These are phyloP conservation scores for Nicotiana tabacum DNA, from an alignment of 257 asterid species.

Conservation along the genomic window DNA sequence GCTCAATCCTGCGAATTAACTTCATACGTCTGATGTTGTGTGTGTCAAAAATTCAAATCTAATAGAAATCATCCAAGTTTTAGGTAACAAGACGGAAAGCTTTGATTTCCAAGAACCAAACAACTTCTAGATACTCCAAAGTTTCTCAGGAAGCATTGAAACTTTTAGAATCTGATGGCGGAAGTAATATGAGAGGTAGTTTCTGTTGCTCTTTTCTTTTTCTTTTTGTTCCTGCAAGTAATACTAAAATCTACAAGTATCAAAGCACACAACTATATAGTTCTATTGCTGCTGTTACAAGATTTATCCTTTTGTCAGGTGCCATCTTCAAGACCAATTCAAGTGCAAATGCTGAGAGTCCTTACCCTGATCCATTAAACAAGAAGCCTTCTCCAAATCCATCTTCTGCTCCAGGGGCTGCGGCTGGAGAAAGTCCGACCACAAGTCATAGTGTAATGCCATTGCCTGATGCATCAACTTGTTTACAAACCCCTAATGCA, in stretches of 20 bases:
- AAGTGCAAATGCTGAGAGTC: neutral
- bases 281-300: neutral
- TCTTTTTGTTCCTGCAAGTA: neutral
- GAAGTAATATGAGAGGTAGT: neutral
- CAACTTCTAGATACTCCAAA: neutral
- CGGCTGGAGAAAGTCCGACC: neutral
- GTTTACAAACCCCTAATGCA: neutral
- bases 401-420: neutral
- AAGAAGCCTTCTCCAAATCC: neutral
- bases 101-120: neutral
- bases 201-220: no score
- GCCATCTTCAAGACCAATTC: constrained; percentile 2
- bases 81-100: constrained; percentile 1
- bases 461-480: neutral
- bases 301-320: constrained; percentile 9
- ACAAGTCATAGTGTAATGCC: neutral
- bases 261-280: neutral
- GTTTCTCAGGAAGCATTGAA: neutral
- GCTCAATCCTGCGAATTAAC: neutral
- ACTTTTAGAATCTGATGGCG: neutral
- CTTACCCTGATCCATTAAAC: neutral
- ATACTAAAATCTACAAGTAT: neutral
- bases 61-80: neutral
- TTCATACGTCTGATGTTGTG: neutral
- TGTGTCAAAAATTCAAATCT: neutral